Evolutionary conservation across 257 asterid species (phyloP).

Genomic region (Plantago major): DNA sequence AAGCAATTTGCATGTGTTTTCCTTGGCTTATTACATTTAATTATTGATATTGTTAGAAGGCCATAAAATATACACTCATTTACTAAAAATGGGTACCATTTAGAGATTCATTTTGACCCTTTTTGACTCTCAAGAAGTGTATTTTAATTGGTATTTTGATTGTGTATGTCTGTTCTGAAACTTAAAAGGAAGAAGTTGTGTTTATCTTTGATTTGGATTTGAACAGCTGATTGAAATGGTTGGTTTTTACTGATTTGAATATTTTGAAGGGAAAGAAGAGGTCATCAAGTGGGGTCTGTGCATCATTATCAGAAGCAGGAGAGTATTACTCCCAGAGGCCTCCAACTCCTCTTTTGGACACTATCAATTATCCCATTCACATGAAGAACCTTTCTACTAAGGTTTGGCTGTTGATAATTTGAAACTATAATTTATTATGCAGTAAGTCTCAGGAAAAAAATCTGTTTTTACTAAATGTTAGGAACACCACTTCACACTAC

Average conservation of each 20-base stretch:
- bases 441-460: too few relatives aligned
- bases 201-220: conserved; percentile 14
- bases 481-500: too few relatives aligned
- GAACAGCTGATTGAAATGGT: conserved; percentile 21
- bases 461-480: too few relatives aligned
- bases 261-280: conserved; percentile 46
- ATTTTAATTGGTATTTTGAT: too few relatives aligned
- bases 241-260: conserved; percentile 18
- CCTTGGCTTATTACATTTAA: neutral
- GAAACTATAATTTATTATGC: neutral
- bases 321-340: conserved; percentile 89
- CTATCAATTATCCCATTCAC: conserved; percentile 87
- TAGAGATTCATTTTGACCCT: too few relatives aligned
- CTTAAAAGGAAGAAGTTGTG: conserved; percentile 2
- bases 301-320: conserved; percentile 66
- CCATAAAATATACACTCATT: neutral
- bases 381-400: conserved; percentile 85
- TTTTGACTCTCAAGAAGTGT: too few relatives aligned
- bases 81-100: too few relatives aligned
- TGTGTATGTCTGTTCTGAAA: neutral
- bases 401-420: conserved; percentile 32
- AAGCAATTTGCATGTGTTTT: neutral
- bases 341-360: conserved; percentile 93
- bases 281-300: conserved; percentile 43
- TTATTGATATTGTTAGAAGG: neutral